These are phyloP conservation scores for Petasospora rhodanensis DNA, from an alignment of 1,139 yeast genomes.

Conservation along the genomic window DNA sequence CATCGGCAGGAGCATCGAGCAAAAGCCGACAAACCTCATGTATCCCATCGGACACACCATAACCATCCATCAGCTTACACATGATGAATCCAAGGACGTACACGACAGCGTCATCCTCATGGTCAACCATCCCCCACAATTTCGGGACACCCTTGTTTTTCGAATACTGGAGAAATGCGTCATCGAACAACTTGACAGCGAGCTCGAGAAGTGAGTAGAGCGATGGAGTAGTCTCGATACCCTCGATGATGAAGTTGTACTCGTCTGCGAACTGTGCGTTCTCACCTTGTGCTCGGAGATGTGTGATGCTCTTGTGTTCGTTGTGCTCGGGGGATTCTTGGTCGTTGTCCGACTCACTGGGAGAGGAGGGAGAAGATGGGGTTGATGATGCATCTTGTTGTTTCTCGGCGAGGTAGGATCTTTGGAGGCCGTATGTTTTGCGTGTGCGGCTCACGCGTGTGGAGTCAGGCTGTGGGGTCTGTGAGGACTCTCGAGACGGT, in stretches of 20 bases:
- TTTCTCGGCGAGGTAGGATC: slow-evolving; percentile 22
- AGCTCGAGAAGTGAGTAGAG: slow-evolving; percentile 26
- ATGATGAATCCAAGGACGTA: slow-evolving; percentile 10
- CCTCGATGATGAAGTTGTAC: slow-evolving; percentile 34
- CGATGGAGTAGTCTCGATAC: slow-evolving; percentile 22
- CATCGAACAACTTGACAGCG: slow-evolving; percentile 24
- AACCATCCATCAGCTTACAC: too few species aligned
- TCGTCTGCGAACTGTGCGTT: slow-evolving; percentile 32
- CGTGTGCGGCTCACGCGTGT: slow-evolving; percentile 6
- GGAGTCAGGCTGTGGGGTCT: too few species aligned
- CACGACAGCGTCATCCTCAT: slow-evolving; percentile 2
- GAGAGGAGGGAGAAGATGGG: too few species aligned
- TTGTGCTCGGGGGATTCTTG: too few species aligned
- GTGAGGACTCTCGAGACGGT: too few species aligned
- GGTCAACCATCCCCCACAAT: slow-evolving; percentile 5
- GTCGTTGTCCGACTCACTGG: too few species aligned
- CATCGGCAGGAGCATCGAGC: not conserved
- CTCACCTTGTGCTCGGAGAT: slow-evolving; percentile 36
- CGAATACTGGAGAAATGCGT: slow-evolving; percentile 21
- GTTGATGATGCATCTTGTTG: not conserved
- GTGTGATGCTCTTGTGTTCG: slow-evolving; percentile 20
- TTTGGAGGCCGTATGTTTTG: slow-evolving; percentile 25
- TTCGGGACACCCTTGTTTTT: slow-evolving; percentile 5
- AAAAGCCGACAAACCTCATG: slow-evolving; percentile 1
- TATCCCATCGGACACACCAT: slow-evolving; percentile 1